Evolutionary conservation across 345 rosid genomes (phyloP), one percentile per base, ranked within the genome.

Genomic region (Nephelium lappaceum): DNA sequence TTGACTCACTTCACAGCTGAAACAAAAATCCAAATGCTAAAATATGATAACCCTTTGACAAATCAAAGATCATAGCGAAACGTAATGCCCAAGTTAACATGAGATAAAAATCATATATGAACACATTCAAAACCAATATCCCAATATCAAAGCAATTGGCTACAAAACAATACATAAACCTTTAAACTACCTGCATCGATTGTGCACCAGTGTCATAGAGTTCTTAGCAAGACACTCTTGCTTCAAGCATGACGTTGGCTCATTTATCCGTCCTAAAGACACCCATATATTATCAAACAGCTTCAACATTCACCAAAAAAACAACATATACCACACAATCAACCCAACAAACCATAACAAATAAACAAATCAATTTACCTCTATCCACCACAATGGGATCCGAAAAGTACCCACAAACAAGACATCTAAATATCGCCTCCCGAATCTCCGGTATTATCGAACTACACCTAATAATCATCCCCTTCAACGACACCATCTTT

Each of bases 401-500:
- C 41, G 99, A 89, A 82, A 83, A 85, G 81, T 84, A 90, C 3
- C 98, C 98, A 82, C 99, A 96, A 68, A 91, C 92, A 43, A 92
- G 93, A 84, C 98, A 96, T 72, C 92, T 93, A 80, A 96, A 96
- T 61, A 91, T 84, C 7, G 98, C 98, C 85, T 96, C 99, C 84
- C 98, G 91, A 55, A 96, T 94, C 86, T 96, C 98, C 0, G 99
- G 98, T 84, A 96, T 96, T 73, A 96, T 90, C 0, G 97, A 92
- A 85, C 99, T 96, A 83, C 97, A 88, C 71, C 99, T 78, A 76
- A 96, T 96, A 18, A 96, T 84, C 98, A 96, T 94, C 73, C 99
- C 99, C 81, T 94, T 94, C 84, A 96, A 76, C 2, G 95, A 94
- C 21, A 94, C 91, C 98, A 94, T 94, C 97, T 94, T 96, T 91